phyloP scores from a whole-genome alignment of 495 filamentous ascomycete genomes.

The Talaromyces adpressus region DNA sequence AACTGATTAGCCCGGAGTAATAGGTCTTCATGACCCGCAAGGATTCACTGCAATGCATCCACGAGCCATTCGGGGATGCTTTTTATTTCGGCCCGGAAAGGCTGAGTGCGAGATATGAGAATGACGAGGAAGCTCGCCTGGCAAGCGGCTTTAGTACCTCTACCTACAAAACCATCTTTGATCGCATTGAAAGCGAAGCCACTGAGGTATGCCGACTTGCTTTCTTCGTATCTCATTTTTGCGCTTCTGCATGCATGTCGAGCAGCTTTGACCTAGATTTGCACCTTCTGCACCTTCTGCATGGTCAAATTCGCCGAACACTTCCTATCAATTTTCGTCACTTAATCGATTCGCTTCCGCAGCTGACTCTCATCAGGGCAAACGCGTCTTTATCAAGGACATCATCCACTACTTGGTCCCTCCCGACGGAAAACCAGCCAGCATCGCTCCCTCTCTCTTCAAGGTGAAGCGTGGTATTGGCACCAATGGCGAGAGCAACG shows the following conservation, averaged over 20 bases:
- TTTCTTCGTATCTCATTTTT: constrained; percentile 9
- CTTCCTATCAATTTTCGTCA: not conserved
- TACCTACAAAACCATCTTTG: constrained; percentile 71
- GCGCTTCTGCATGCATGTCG: not conserved
- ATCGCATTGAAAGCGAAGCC: constrained; percentile 57
- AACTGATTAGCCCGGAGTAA: constrained; percentile 7
- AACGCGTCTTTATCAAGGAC: constrained; percentile 96
- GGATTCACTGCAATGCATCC: constrained; percentile 71
- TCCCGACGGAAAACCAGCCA: constrained; percentile 56
- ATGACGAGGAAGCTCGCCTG: constrained; percentile 61
- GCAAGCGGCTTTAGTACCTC: constrained; percentile 68
- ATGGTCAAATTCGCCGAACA: not conserved
- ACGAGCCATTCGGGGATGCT: constrained; percentile 95
- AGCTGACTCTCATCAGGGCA: constrained; percentile 44
- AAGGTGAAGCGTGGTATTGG: constrained; percentile 56
- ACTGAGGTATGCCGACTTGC: constrained; percentile 53
- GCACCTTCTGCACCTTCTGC: not conserved
- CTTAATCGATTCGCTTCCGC: constrained; percentile 3
- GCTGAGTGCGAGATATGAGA: constrained; percentile 64
- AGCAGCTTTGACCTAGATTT: not conserved
- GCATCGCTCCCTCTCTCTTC: constrained; percentile 67
- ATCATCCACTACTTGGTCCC: constrained; percentile 87
- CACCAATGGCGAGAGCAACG: constrained; percentile 28
- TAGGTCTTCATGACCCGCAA: constrained; percentile 94
- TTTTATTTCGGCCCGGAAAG: constrained; percentile 94